Evolutionary conservation across 2,329 filamentous ascomycete genomes (phyloP).

Genomic region (Fusarium papillatum): DNA sequence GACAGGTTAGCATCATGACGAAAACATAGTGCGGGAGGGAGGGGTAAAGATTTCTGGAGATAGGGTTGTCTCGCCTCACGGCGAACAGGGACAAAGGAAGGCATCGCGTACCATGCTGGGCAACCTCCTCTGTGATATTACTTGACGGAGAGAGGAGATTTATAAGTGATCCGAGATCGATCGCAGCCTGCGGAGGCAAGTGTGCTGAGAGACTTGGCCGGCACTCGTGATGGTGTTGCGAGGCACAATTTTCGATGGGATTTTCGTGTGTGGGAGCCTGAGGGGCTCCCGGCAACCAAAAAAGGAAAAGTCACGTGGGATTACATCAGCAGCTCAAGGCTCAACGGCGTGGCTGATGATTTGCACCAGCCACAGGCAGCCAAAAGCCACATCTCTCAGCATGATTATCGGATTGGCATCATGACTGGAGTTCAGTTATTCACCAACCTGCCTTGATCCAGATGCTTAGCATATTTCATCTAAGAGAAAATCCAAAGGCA

Average conservation of each 20-base stretch:
- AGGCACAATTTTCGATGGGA: constrained; percentile 54
- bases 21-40: constrained; percentile 41
- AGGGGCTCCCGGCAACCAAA: constrained; percentile 51
- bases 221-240: constrained; percentile 55
- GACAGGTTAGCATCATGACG: constrained; percentile 45
- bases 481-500: not conserved
- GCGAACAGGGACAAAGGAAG: constrained; percentile 30
- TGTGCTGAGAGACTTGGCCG: constrained; percentile 53
- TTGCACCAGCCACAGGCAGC: constrained; percentile 26
- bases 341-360: constrained; percentile 28
- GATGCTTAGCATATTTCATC: not conserved
- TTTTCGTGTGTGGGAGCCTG: constrained; percentile 60
- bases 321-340: constrained; percentile 46
- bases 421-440: not conserved
- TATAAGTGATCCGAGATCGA: constrained; percentile 52
- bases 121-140: constrained; percentile 62
- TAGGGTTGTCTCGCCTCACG: constrained; percentile 26
- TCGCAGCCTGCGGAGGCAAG: constrained; percentile 53
- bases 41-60: constrained; percentile 41
- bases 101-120: constrained; percentile 62
- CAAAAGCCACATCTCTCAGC: constrained; percentile 25
- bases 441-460: not conserved
- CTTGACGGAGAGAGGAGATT: constrained; percentile 54
- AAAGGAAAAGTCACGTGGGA: constrained; percentile 50
- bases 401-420: not conserved